Base-by-base conservation (phyloP, 1,139 yeast genomes). In the Kodamaea arcana region DNA sequence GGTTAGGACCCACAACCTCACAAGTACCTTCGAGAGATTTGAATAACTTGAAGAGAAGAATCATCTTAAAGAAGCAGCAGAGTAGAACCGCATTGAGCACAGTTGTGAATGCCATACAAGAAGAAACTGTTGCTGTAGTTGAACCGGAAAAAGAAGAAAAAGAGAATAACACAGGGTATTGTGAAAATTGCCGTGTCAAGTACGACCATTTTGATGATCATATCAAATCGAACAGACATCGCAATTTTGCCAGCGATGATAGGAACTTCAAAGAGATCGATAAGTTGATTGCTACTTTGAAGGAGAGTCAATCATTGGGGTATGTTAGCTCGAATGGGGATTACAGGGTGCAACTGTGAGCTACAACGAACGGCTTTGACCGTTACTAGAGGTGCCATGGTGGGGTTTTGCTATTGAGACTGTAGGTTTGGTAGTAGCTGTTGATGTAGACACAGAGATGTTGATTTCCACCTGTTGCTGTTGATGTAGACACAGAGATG, bases 171-270 rank as follows among this genome's bases (percentile, higher is more conserved):
- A 73, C 80, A 2, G 95, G 95, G 0, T 87, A 85, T 58, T 92
- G 98, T 62, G 99, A 92, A 54, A 94, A 92, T 57, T 92, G 99
- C 58, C 73, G 94, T 23, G 86, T 83, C 45, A 83, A 83, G 53
- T 92, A 85, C 53, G 90, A 84, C 34, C 76, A 78, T 47, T 82
- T 90, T 52, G 84, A 80, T 21, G 86, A 78, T 36, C 99, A 92
- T 54, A 75, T 87, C 33, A 53, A 54, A 22, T 72, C 87, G 16
- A 76, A 75, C 32, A 77, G 83, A 47, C 99, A 94, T 57, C 70
- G 85, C 30, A 75, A 78, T 39, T 90, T 87, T 64, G 97, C 98
- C 4, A 63, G 69, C 35, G 80, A 84, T 48, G 78, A 77, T 47
- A 58, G 63, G 13, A 85, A 90, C 53, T 92, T 92, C 60, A 70